Conservation (phyloP, 257 asterid species). For the Eustoma russellianum region DNA sequence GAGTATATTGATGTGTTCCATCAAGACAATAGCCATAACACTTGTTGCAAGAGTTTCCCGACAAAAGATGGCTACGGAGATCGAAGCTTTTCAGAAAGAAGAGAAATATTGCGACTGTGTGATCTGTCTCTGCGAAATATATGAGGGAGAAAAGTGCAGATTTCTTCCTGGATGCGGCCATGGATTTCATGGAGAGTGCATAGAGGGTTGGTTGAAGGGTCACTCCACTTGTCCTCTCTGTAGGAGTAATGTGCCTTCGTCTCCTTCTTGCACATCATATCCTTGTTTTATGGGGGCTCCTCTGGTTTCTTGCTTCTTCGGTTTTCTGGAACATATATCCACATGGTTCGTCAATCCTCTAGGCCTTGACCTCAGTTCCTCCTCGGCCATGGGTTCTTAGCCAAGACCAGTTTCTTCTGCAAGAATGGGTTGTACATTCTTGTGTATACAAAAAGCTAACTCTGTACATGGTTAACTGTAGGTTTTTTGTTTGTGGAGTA, state of each 20-base stretch:
- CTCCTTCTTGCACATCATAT: background rate
- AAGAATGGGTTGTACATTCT: background rate
- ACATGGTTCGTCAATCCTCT: slow-evolving; percentile 11
- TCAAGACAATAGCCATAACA: too few relatives aligned
- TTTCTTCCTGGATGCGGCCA: slow-evolving; percentile 21
- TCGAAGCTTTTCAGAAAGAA: background rate
- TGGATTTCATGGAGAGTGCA: slow-evolving; percentile 24
- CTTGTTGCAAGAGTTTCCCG: too few relatives aligned
- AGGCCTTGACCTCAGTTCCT: background rate
- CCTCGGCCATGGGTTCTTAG: background rate
- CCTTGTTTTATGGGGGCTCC: background rate
- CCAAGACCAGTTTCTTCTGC: background rate
- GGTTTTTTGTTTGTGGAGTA: background rate
- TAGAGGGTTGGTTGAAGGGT: slow-evolving; percentile 24
- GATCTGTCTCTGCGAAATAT: slow-evolving; percentile 20
- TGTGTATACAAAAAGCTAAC: background rate
- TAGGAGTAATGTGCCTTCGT: slow-evolving; percentile 1
- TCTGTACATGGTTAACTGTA: background rate
- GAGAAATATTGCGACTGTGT: slow-evolving; percentile 10
- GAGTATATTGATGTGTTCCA: too few relatives aligned
- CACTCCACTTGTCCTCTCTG: slow-evolving; percentile 27
- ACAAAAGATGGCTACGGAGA: background rate
- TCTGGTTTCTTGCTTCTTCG: slow-evolving; percentile 19
- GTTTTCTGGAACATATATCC: slow-evolving; percentile 3
- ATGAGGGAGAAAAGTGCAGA: slow-evolving; percentile 17